These are phyloP conservation scores for Cafeteria roenbergensis DNA, from an alignment of 108 stramenopile genomes.

Conservation along the genomic window DNA sequence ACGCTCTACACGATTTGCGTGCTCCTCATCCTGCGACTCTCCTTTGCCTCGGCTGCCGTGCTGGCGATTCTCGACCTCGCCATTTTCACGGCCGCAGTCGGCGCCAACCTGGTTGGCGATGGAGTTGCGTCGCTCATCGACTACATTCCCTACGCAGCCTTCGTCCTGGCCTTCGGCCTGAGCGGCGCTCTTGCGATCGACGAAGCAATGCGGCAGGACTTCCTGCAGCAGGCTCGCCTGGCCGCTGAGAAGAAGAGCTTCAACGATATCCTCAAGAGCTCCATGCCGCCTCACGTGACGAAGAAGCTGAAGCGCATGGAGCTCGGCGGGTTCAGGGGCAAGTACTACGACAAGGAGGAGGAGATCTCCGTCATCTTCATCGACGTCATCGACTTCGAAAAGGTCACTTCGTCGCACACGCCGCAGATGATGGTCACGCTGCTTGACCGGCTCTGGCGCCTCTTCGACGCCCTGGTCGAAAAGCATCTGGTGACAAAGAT, in stretches of 20 bases:
- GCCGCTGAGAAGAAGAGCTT: not conserved
- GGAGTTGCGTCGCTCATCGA: too few species aligned
- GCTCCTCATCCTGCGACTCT: not conserved
- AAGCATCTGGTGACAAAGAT: conserved; percentile 23
- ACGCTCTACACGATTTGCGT: conserved; percentile 14
- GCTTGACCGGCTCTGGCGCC: conserved; percentile 18
- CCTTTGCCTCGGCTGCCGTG: not conserved
- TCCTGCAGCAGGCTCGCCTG: not conserved
- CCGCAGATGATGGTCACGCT: conserved; percentile 16
- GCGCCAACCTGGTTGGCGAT: too few species aligned
- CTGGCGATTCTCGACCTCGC: too few species aligned
- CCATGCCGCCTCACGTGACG: conserved; percentile 17
- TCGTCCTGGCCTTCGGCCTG: too few species aligned
- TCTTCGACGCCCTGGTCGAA: conserved; percentile 23
- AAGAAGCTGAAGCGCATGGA: not conserved
- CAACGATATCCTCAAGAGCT: not conserved
- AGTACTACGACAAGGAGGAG: conserved; percentile 13
- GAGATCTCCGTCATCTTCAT: conserved; percentile 26
- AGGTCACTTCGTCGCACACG: not conserved
- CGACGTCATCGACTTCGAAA: conserved; percentile 18
- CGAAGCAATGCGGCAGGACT: not conserved
- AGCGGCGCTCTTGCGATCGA: too few species aligned
- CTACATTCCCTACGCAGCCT: too few species aligned
- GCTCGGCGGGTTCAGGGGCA: conserved; percentile 4
- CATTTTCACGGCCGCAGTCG: too few species aligned